Percentiles rank a stretch among this genome's conserved stretches.
Conservation (phyloP, 2,329 filamentous ascomycete genomes). For the Ophiostoma ips region DNA sequence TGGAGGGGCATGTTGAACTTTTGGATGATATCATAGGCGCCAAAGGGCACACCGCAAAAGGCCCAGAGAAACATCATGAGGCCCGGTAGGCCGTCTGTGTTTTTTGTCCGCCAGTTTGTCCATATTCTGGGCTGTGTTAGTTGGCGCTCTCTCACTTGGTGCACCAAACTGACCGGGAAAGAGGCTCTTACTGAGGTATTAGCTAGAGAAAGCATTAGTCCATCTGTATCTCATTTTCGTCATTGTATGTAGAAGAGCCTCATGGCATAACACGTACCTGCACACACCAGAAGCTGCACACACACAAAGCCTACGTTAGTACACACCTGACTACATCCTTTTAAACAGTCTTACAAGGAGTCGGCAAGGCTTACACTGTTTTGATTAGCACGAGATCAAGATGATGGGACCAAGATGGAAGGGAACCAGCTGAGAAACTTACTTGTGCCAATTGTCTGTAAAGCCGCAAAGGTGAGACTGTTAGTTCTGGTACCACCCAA, state of each 20-base stretch:
- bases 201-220: no score
- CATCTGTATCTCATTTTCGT: conserved; percentile 1
- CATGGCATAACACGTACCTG: conserved; percentile 17
- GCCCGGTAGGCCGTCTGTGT: conserved; percentile 45
- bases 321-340: no score
- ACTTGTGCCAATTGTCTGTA: conserved; percentile 21
- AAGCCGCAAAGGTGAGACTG: background rate
- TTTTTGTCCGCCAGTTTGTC: conserved; percentile 47
- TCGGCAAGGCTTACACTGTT: background rate
- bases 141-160: background rate
- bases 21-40: conserved; percentile 26
- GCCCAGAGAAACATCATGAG: conserved; percentile 52
- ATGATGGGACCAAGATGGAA: no score
- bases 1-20: conserved; percentile 30
- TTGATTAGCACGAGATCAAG: no score
- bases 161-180: background rate
- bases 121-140: conserved; percentile 29
- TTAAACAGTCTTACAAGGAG: background rate
- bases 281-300: conserved; percentile 25
- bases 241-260: no score
- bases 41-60: conserved; percentile 30
- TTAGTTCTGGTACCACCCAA: background rate
- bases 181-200: conserved; percentile 18
- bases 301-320: conserved; percentile 8
- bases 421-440: background rate